Evolutionary conservation across 164 flowering plant genomes (phyloP).

Genomic region (Nelumbo lutea): DNA sequence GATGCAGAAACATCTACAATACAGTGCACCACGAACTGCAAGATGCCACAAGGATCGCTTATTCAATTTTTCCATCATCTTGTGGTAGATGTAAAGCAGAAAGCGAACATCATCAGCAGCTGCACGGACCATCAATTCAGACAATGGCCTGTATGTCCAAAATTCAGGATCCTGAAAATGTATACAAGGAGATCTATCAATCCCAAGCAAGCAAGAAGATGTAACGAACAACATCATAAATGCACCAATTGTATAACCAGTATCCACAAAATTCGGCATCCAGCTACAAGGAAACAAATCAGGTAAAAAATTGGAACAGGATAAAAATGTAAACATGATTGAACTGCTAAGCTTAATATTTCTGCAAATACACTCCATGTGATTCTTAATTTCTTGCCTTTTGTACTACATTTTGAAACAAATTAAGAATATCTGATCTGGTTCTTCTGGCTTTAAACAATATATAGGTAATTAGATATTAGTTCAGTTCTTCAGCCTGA

Average conservation of each 20-base stretch:
- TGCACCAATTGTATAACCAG: neutral
- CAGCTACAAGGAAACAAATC: neutral
- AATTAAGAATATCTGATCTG: too few species aligned
- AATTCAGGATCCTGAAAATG: constrained; percentile 71
- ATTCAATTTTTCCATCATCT: constrained; percentile 76
- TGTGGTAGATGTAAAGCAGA: constrained; percentile 75
- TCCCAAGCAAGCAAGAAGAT: neutral
- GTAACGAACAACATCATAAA: neutral
- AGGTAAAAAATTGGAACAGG: neutral
- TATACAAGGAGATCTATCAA: constrained; percentile 9
- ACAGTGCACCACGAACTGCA: constrained; percentile 72
- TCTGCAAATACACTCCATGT: neutral
- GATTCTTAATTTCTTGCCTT: neutral
- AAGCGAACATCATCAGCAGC: constrained; percentile 98
- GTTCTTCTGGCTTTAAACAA: neutral
- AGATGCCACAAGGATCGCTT: constrained; percentile 72
- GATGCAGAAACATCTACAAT: constrained; percentile 89
- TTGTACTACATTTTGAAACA: too few species aligned
- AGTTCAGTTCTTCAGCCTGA: too few species aligned
- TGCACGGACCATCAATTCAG: constrained; percentile 85
- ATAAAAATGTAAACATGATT: neutral
- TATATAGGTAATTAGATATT: neutral
- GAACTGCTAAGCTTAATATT: neutral
- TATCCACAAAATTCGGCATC: neutral
- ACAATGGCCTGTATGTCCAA: constrained; percentile 86